These are phyloP conservation scores for Eleusine coracana DNA, from an alignment of 176 grass and related monocot genomes.

Conservation along the genomic window DNA sequence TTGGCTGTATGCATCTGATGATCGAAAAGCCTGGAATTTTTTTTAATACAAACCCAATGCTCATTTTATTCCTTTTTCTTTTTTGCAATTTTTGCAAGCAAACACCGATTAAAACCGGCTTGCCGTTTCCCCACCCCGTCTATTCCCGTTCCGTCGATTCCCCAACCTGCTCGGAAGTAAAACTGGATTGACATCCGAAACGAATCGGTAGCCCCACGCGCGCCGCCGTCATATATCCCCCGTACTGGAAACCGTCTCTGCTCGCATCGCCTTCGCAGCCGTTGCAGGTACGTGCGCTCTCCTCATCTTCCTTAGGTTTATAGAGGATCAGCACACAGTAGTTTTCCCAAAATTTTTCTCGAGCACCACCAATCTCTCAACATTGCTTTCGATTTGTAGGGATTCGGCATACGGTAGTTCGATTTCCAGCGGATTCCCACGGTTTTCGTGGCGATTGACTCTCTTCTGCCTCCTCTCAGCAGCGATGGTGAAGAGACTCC, in stretches of 20 bases:
- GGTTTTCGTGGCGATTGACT: background rate
- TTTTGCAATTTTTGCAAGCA: no score
- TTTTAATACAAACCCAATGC: no score
- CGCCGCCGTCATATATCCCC: background rate
- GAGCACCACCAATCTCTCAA: background rate
- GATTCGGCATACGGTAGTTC: background rate
- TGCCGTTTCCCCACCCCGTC: background rate
- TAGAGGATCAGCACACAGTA: background rate
- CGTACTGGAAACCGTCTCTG: background rate
- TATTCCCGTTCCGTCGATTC: background rate
- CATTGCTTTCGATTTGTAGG: background rate
- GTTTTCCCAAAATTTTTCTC: background rate
- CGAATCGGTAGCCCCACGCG: background rate
- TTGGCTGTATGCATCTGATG: no score
- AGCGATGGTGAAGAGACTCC: conserved; percentile 53
- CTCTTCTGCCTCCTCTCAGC: background rate
- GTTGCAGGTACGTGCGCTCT: background rate
- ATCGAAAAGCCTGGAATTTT: no score
- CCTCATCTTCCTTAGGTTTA: background rate
- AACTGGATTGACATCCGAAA: background rate
- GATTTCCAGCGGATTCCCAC: conserved; percentile 4
- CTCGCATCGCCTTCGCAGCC: background rate
- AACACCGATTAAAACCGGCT: background rate
- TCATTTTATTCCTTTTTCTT: no score
- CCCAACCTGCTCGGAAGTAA: background rate